Conservation (phyloP, 306 rosid genomes). For the Prunus mume region DNA sequence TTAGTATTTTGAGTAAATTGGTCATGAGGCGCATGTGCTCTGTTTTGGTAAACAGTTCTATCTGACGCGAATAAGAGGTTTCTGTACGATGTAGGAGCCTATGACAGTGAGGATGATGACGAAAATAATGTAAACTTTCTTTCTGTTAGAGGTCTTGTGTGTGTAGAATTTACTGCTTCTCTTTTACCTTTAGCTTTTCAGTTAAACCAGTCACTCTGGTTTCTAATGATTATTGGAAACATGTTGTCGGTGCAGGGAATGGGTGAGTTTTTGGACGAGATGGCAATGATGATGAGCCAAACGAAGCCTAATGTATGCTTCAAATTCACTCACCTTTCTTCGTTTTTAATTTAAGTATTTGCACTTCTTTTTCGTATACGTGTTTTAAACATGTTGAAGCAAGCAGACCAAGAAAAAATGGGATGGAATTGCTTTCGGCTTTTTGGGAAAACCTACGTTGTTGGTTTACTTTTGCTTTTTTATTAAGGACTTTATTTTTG, state of each 20-base stretch:
- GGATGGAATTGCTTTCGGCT: neutral
- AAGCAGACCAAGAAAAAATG: neutral
- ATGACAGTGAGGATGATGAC: slow-evolving; percentile 89
- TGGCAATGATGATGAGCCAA: slow-evolving; percentile 88
- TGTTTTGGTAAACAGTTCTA: slow-evolving; percentile 46
- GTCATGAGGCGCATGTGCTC: slow-evolving; percentile 4
- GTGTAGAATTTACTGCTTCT: neutral
- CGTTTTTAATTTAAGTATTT: neutral
- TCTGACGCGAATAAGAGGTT: slow-evolving; percentile 80
- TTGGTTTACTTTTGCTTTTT: neutral
- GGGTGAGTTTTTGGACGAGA: slow-evolving; percentile 88
- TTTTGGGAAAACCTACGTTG: slow-evolving; percentile 14
- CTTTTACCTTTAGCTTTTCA: neutral
- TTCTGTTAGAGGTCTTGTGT: neutral
- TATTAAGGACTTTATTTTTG: neutral
- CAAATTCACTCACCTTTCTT: neutral
- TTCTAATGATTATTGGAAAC: neutral
- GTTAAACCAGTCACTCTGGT: neutral
- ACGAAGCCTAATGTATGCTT: slow-evolving; percentile 62
- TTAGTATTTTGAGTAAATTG: neutral
- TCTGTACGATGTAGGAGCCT: slow-evolving; percentile 87
- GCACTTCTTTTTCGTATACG: neutral
- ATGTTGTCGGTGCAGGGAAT: slow-evolving; percentile 63
- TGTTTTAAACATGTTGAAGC: neutral
- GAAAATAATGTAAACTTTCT: slow-evolving; percentile 45